These are phyloP conservation scores for Pseudocercospora crystallina DNA, from an alignment of 2,329 filamentous ascomycete genomes.

Conservation along the genomic window DNA sequence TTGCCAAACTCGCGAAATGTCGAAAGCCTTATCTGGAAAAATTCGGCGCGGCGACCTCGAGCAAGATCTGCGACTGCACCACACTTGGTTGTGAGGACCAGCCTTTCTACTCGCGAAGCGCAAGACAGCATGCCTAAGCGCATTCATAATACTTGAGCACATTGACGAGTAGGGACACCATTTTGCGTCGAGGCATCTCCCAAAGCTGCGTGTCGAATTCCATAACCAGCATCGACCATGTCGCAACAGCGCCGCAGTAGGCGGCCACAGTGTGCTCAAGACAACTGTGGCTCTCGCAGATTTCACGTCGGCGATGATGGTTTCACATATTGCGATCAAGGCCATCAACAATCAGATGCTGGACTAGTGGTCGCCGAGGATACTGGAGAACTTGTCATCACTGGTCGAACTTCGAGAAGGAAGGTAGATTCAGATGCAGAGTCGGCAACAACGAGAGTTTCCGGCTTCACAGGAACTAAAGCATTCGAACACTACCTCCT, in stretches of 20 bases:
- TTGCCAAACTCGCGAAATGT: no score
- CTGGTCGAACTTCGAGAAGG: slow-evolving; percentile 30
- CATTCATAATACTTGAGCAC: no score
- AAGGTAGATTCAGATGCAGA: slow-evolving; percentile 31
- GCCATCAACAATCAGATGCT: slow-evolving; percentile 72
- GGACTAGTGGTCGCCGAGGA: slow-evolving; percentile 34
- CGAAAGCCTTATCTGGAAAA: no score
- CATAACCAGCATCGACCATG: slow-evolving; percentile 22
- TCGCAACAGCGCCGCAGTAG: slow-evolving; percentile 20
- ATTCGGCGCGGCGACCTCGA: no score
- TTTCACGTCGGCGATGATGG: slow-evolving; percentile 73
- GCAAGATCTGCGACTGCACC: no score
- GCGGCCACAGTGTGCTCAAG: slow-evolving; percentile 28
- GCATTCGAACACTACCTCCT: slow-evolving; percentile 80
- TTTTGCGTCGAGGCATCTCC: no score
- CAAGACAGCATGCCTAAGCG: no score
- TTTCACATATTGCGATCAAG: slow-evolving; percentile 74
- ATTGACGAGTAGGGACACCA: no score
- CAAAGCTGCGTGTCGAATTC: no score
- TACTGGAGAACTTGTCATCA: slow-evolving; percentile 30
- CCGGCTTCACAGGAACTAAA: slow-evolving; percentile 59
- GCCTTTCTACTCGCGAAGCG: no score
- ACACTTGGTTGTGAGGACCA: no score
- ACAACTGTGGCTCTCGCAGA: slow-evolving; percentile 67
- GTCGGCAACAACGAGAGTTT: slow-evolving; percentile 23